These are phyloP conservation scores for Populus alba DNA, from an alignment of 345 rosid species.

Conservation along the genomic window DNA sequence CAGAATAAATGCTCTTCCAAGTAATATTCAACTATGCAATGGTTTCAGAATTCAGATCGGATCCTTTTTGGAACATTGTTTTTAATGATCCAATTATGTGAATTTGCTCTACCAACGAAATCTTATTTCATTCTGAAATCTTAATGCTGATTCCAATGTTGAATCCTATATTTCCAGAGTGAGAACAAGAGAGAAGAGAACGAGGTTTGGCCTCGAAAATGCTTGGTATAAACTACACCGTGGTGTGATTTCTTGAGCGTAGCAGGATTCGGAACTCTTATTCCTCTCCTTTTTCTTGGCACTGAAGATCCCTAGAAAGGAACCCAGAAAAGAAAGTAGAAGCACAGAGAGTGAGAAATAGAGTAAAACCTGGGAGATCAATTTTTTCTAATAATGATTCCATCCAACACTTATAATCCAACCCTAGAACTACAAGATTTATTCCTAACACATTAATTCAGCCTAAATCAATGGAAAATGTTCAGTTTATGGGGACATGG, in stretches of 20 bases:
- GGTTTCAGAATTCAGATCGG: neutral
- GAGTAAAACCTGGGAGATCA: no score
- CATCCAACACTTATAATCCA: no score
- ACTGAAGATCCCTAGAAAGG: no score
- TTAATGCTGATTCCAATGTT: neutral
- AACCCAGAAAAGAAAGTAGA: no score
- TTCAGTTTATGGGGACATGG: neutral
- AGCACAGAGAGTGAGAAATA: no score
- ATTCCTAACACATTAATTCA: neutral
- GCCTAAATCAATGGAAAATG: no score
- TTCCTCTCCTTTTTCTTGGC: neutral
- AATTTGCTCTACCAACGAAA: neutral
- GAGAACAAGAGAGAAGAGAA: no score
- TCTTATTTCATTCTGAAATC: neutral
- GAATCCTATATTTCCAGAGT: neutral
- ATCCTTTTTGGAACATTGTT: neutral
- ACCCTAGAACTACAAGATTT: neutral
- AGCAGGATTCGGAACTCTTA: no score
- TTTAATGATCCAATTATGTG: neutral
- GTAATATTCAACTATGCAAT: neutral
- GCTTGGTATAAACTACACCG: no score
- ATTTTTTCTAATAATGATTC: no score
- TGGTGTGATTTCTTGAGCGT: no score
- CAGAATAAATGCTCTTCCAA: slow-evolving; percentile 5
- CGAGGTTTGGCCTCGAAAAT: no score